Base-by-base conservation (phyloP, 768 basidiomycete genomes). In the Strobilomyces dryophilus region DNA sequence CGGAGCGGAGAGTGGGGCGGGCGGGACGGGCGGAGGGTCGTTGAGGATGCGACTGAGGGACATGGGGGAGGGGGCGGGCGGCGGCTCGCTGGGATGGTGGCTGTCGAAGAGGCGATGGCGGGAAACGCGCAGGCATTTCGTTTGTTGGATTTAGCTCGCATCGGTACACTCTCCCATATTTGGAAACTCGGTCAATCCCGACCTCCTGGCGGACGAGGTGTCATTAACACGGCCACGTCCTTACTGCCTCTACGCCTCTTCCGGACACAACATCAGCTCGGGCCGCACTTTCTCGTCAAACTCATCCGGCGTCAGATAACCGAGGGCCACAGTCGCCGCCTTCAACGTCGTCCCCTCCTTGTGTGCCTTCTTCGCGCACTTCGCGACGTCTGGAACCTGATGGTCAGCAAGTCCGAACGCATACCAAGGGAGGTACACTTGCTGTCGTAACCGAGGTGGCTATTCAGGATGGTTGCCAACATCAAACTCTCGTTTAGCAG, bases 341-440 rank as follows among this genome's bases (percentile, higher is more conserved):
- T 95, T 98, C 70, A 98, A 67, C 54, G 97, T 98, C 45, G 86
- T 90, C 26, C 97, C 97, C 73, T 99, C 94, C 71, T 89, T 92
- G 79, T 98, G 97, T n/a, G 97, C 97, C 72, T 98, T 98, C 82
- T 99, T 99, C 27, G 97, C 97, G 65, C 90, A 92, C 74, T 91
- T 94, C 46, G 97, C 97, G 46, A 98, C 97, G 73, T 97, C 94
- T 98, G 66, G 40, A 39, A 55, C 40, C 14, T 21, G 17, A 18
- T 6, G 1, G 37, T 65, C 8, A 67, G 57, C 34, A 42, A 57
- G 18, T 10, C 49, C 29, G 35, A 18, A 24, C 24, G n/a, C 42
- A 31, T 6, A 45, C 17, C 1, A 36, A 52, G n/a, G 43, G 50
- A 55, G 45, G 51, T n/a, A 51, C 51, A 77, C 93, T 73, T 62